Evolutionary conservation across 1,284 basidiomycete genomes (phyloP).

Genomic region (Fistulinella cinereoalba): DNA sequence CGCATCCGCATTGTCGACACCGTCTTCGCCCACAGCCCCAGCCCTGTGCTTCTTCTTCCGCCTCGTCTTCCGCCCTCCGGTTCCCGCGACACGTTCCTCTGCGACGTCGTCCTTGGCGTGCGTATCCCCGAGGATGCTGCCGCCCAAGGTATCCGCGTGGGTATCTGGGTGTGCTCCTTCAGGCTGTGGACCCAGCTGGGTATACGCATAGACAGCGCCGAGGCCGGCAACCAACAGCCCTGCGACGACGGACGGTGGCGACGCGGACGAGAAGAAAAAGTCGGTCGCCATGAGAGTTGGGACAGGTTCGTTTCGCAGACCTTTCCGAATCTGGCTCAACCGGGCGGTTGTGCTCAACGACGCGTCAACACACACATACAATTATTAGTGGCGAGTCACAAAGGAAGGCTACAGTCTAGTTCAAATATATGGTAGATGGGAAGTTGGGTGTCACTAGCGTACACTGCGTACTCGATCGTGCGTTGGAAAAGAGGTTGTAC

Average conservation of each 20-base stretch:
- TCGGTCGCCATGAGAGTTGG: slow-evolving; percentile 11
- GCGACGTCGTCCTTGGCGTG: background rate
- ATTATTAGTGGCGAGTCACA: too few relatives aligned
- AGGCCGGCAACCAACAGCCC: slow-evolving; percentile 18
- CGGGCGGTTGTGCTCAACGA: too few relatives aligned
- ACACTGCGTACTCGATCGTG: background rate
- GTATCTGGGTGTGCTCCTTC: background rate
- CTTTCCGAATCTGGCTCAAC: too few relatives aligned
- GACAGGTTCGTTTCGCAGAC: too few relatives aligned
- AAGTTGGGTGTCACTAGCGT: background rate
- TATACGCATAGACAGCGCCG: slow-evolving; percentile 20
- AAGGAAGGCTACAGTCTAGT: too few relatives aligned
- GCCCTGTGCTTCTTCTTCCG: slow-evolving; percentile 1
- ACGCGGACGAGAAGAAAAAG: slow-evolving; percentile 23
- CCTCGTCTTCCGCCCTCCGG: background rate
- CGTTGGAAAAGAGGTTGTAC: background rate
- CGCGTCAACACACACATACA: too few relatives aligned
- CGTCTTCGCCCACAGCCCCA: slow-evolving; percentile 35
- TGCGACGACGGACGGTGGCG: slow-evolving; percentile 26
- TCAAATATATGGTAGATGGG: background rate
- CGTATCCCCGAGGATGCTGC: background rate
- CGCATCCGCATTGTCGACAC: background rate
- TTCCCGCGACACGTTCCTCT: background rate
- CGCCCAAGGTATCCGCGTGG: background rate
- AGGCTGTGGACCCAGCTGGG: slow-evolving; percentile 5